Evolutionary conservation across 164 flowering plant genomes (phyloP).

Genomic region (Vitis vinifera): DNA sequence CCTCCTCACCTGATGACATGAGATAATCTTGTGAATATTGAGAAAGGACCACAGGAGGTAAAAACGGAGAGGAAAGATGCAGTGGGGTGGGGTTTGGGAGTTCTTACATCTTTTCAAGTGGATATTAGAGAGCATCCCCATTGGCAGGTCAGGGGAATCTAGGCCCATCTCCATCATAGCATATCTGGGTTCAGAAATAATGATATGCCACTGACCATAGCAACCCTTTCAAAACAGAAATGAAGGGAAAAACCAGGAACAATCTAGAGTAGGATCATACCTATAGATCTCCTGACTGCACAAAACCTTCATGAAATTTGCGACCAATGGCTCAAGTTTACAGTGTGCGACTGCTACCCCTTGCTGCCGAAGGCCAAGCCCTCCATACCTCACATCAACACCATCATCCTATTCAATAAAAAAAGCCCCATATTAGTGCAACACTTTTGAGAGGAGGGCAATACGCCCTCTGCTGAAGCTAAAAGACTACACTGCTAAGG

Average conservation of each 20-base stretch:
- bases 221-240: not conserved
- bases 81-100: too few species aligned
- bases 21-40: not conserved
- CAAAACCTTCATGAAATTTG: constrained; percentile 69
- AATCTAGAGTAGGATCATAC: constrained; percentile 13
- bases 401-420: constrained; percentile 63
- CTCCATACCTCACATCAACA: constrained; percentile 72
- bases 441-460: too few species aligned
- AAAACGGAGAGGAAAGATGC: not conserved
- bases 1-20: constrained; percentile 59
- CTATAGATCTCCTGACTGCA: constrained; percentile 81
- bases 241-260: not conserved
- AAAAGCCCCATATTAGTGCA: not conserved
- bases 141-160: constrained; percentile 69
- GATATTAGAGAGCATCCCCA: constrained; percentile 63
- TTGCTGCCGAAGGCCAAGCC: constrained; percentile 68
- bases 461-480: not conserved
- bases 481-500: not conserved
- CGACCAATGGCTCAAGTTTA: constrained; percentile 67
- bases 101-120: constrained; percentile 68
- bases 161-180: constrained; percentile 80
- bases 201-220: too few species aligned
- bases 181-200: constrained; percentile 37
- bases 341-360: constrained; percentile 68
- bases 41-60: not conserved